These are phyloP conservation scores for Torulaspora delbrueckii DNA, from an alignment of 805 yeast species.

Conservation along the genomic window DNA sequence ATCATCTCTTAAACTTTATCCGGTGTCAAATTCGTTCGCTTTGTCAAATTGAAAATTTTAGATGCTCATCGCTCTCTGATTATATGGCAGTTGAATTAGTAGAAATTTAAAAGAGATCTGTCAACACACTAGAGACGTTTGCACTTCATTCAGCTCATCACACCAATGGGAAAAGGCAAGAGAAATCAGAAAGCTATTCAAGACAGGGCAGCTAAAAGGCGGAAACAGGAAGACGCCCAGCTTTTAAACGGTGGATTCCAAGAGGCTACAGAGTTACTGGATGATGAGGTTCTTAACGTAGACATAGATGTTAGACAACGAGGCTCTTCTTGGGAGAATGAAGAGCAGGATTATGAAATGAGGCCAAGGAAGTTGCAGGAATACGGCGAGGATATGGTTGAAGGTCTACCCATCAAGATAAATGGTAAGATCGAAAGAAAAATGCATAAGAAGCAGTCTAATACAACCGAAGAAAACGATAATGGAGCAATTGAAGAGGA, in stretches of 20 bases:
- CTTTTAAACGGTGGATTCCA: conserved; percentile 23
- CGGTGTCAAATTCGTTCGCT: not conserved
- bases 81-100: not conserved
- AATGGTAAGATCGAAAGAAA: conserved; percentile 76
- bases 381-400: conserved; percentile 44
- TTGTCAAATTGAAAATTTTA: conserved; percentile 15
- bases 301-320: conserved; percentile 20
- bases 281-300: conserved; percentile 20
- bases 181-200: conserved; percentile 28
- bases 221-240: conserved; percentile 32
- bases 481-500: conserved; percentile 26
- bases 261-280: conserved; percentile 13
- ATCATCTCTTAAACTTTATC: not conserved
- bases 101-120: no score
- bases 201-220: conserved; percentile 29
- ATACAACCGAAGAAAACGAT: conserved; percentile 10
- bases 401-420: conserved; percentile 74
- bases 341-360: conserved; percentile 74
- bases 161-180: conserved; percentile 28
- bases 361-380: conserved; percentile 55
- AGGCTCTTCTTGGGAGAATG: conserved; percentile 55
- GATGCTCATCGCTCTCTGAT: conserved; percentile 8
- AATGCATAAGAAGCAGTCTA: conserved; percentile 33
- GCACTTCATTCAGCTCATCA: not conserved
- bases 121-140: not conserved